Evolutionary conservation across 306 rosid species (phyloP), one percentile per base, ranked within the genome.

Genomic region (Glycine tomentella): DNA sequence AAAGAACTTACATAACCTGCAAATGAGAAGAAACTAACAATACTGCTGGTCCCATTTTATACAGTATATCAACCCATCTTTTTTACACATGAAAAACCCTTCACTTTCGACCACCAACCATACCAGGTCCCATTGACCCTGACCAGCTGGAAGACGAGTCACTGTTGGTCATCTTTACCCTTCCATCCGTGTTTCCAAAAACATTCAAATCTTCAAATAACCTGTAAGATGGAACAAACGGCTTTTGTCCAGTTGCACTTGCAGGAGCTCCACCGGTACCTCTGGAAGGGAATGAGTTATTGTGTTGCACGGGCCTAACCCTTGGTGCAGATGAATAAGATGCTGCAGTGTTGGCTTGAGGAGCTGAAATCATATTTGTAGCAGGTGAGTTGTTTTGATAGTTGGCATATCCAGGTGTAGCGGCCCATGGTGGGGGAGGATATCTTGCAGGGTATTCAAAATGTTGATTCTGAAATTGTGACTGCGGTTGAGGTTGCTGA

Each of bases 391-490:
- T 87, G 72, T 81, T 84, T 79, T 89, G 95, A 76, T 86, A 80
- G 83, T 67, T 83, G 46, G 87, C 69, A 79, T 86, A 93, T 61
- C 89, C 90, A 2, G 97, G 92, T 12, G 97, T 87, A 10, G 91
- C 87, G 13, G 98, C 97, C 98, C 99, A 96, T 45, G 97, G 99
- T 9, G 98, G 99, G 20, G 98, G 91, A 75, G 94, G 92, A 78
- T 93, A 93, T 14, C 72, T 81, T 17, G 91, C 73, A 9, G 88
- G 79, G 82, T 93, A 88, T 16, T 80, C 92, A 34, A 71, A 44
- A 50, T 84, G 79, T 70, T 87, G 90, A 64, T 85, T 87, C 56
- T 72, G 85, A 72, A 72, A 67, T 6, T 72, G 85, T n/a, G 56
- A 55, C 45, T 63, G 86, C 7, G 77, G 40, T 51, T 58, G 67